Base-by-base conservation (phyloP, 352 stramenopile genomes). In the Phytophthora pistaciae region DNA sequence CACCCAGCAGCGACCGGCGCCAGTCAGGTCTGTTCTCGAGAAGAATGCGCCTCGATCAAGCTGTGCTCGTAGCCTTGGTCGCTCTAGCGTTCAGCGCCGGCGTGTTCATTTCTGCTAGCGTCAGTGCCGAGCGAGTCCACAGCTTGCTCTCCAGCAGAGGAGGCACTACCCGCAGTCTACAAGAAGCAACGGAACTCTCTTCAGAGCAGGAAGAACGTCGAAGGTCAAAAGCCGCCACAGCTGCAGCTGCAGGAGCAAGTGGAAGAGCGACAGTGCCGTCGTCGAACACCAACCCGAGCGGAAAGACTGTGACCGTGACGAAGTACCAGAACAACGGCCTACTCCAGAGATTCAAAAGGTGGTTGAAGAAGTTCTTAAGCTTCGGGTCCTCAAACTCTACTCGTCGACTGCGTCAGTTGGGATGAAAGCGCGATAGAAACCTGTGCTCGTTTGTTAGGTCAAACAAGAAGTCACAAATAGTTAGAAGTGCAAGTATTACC, bases 321-420 rank as follows among this genome's bases (percentile, higher is more conserved):
- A 67, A 50, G 33, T 72, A 73, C 40, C 11, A 55, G 13, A 68
- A 72, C 57, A 72, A 72, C 13, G 64, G 69, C 5, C 7, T 73
- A 1, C 49, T 44, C 25, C 52, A 76, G 27, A 38, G 31, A 31
- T 61, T 76, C 46, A n/a, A 59, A 25, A 56, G 21, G 33, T 75
- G 68, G 68, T 66, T 25, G 40, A 59, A 60, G 10, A 42, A 42
- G 33, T 42, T 42, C 3, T 42, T 42, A 11, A 42, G 33, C 14
- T 42, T 42, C 33, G 33, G 33, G 33, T 42, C 33, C 33, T 42
- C 33, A 42, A 42, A 14, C 11, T 42, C 33, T 14, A 42, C 33
- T 42, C 33, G 33, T 10, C 33, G 10, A 42, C 33, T 42, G 11
- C 33, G 33, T 14, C 33, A 42, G 33, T 11, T 11, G 10, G 33